phyloP scores from a whole-genome alignment of 345 rosid genomes.

The Citrus sinensis region DVS_A1.0 CM039163.1:41740001-41740500 shows the following conservation, averaged over 20 bases:
- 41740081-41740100: not conserved
- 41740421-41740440: too few species aligned
- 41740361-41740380: not conserved
- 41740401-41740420: too few species aligned
- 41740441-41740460: too few species aligned
- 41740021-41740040: constrained; percentile 63
- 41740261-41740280: not conserved
- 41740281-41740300: not conserved
- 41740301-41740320: too few species aligned
- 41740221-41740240: not conserved
- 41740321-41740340: too few species aligned
- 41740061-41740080: not conserved
- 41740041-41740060: constrained; percentile 36
- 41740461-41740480: too few species aligned
- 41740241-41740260: not conserved
- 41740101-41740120: not conserved
- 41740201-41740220: too few species aligned
- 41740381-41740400: not conserved
- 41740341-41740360: too few species aligned
- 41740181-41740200: too few species aligned
- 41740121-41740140: not conserved
- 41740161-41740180: not conserved
- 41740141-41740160: not conserved
- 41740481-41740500: too few species aligned
- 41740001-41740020: constrained; percentile 86